A percentile compares a stretch with the other conserved stretches of the same genome.
Conservation (phyloP, 331 rosid genomes). For the Prunus yedoensis region DNA sequence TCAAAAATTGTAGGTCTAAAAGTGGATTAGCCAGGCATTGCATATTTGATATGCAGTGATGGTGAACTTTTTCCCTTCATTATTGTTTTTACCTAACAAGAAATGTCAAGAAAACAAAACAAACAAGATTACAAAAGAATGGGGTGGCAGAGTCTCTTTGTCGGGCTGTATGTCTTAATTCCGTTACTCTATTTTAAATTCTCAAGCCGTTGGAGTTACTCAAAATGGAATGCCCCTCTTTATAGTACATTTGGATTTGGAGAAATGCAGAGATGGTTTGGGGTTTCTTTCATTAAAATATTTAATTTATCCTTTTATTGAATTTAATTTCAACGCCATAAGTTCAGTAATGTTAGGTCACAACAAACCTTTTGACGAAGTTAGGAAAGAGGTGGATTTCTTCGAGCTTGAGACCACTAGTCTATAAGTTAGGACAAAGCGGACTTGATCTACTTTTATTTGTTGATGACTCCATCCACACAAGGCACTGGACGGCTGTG, state of each 20-base stretch:
- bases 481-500: neutral
- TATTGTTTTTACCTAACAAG: neutral
- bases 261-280: neutral
- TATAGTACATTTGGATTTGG: neutral
- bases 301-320: neutral
- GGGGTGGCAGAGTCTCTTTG: neutral
- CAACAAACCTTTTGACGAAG: neutral
- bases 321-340: neutral
- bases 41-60: neutral
- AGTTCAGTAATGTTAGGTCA: neutral
- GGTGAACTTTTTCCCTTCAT: neutral
- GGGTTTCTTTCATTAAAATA: neutral
- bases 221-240: neutral
- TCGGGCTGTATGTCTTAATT: neutral
- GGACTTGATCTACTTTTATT: too few relatives aligned
- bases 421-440: too few relatives aligned
- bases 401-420: too few relatives aligned
- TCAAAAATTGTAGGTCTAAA: neutral
- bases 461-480: neutral
- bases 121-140: neutral
- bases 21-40: neutral
- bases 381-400: fast-evolving
- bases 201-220: neutral
- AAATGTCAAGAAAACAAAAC: neutral
- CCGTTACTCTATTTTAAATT: neutral